phyloP scores from a whole-genome alignment of 192 early-diverging fungal species.

The Backusella luteola region DNA sequence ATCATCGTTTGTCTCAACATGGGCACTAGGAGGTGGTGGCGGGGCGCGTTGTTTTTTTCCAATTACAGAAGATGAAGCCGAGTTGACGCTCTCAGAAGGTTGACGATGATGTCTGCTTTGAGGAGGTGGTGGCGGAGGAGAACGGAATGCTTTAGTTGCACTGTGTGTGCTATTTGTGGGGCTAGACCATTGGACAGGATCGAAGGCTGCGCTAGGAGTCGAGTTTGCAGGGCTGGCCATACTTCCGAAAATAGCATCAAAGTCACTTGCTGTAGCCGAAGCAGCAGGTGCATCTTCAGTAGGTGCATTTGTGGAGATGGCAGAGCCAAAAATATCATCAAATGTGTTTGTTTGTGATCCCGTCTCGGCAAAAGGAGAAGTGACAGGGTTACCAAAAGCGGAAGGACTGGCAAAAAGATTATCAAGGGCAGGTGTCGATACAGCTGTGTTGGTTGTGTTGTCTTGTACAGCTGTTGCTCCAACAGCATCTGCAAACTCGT shows the following conservation, averaged over 20 bases:
- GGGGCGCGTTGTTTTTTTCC: constrained; percentile 9
- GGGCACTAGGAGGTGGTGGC: constrained; percentile 8
- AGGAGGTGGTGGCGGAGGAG: constrained; percentile 17
- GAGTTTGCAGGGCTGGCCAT: not conserved
- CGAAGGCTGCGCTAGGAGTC: not conserved
- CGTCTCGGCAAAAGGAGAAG: constrained; percentile 5
- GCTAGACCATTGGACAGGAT: not conserved
- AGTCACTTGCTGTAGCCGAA: not conserved
- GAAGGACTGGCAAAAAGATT: constrained; percentile 21
- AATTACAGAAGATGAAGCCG: not conserved
- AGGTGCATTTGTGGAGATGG: not conserved
- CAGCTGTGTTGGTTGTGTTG: not conserved
- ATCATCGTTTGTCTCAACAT: not conserved
- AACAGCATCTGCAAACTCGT: not conserved
- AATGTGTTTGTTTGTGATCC: not conserved
- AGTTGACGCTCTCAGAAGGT: not conserved
- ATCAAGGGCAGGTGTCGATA: constrained; percentile 3
- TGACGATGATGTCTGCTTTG: constrained; percentile 12
- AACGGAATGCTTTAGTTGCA: constrained; percentile 1
- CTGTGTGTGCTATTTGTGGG: not conserved
- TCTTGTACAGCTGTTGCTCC: not conserved
- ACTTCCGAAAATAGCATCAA: constrained; percentile 10
- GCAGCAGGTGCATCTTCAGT: not conserved
- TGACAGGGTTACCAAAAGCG: not conserved
- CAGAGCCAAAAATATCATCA: constrained; percentile 20